These are phyloP conservation scores for Phytophthora palmivora DNA, from an alignment of 352 stramenopile species.

Conservation along the genomic window DNA sequence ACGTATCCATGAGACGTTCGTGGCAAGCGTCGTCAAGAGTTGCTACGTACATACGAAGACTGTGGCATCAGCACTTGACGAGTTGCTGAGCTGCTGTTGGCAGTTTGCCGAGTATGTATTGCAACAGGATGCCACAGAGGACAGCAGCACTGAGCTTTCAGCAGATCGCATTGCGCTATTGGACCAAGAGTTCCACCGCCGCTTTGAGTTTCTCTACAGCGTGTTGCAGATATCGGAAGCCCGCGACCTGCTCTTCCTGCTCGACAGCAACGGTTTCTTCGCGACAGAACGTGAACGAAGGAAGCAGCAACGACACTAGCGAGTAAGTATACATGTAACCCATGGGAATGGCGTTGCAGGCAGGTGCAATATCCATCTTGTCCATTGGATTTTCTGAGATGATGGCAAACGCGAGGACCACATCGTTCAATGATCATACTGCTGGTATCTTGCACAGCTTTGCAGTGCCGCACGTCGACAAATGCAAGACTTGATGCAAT, in stretches of 20 bases:
- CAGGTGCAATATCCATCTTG: constrained; percentile 34
- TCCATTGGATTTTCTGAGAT: constrained; percentile 40
- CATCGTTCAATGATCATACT: constrained; percentile 8
- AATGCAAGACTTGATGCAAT: background rate
- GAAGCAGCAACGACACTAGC: constrained; percentile 36
- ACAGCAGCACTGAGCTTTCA: constrained; percentile 21
- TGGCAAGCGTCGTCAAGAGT: constrained; percentile 67
- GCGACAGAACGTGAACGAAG: constrained; percentile 45
- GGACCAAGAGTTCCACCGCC: constrained; percentile 58
- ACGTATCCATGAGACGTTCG: constrained; percentile 72
- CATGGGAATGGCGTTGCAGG: constrained; percentile 4
- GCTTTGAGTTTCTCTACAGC: constrained; percentile 71
- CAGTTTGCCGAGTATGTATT: constrained; percentile 72
- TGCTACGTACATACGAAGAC: constrained; percentile 79
- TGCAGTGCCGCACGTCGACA: constrained; percentile 4
- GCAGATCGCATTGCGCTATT: constrained; percentile 46
- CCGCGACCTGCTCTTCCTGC: constrained; percentile 73
- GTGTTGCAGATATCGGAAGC: constrained; percentile 69
- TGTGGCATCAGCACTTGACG: constrained; percentile 60
- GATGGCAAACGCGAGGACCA: constrained; percentile 4
- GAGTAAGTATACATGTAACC: constrained; percentile 20
- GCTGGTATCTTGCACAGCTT: constrained; percentile 9
- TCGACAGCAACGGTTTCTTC: constrained; percentile 82
- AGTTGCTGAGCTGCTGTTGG: constrained; percentile 74
- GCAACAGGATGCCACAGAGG: constrained; percentile 38